phyloP scores from a whole-genome alignment of 2,329 filamentous ascomycete genomes.

The Alternaria angustiovoidea region DNA sequence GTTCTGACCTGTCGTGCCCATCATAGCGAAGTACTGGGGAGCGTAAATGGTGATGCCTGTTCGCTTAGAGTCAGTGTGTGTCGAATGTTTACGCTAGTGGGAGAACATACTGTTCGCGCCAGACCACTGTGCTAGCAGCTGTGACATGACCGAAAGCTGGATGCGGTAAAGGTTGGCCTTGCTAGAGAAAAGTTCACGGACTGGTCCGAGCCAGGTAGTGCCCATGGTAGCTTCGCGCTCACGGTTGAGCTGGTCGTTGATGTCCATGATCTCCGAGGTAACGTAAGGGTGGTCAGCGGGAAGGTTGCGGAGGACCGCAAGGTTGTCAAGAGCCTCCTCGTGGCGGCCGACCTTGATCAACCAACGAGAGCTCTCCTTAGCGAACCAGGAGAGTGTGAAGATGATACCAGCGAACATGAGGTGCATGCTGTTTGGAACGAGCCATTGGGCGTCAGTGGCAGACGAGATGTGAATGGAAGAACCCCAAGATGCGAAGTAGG shows the following conservation, averaged over 20 bases:
- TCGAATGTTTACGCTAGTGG: too few relatives aligned
- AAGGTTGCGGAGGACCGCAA: conserved; percentile 68
- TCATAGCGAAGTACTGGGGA: conserved; percentile 73
- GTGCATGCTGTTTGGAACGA: conserved; percentile 77
- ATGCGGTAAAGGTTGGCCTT: conserved; percentile 77
- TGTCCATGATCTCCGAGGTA: conserved; percentile 67
- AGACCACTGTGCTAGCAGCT: conserved; percentile 77
- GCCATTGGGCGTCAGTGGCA: conserved; percentile 57
- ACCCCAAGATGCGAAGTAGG: conserved; percentile 74
- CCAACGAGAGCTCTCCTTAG: conserved; percentile 74
- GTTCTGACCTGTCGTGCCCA: conserved; percentile 73
- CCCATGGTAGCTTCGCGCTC: conserved; percentile 77
- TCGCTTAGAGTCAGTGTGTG: neutral
- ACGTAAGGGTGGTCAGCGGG: conserved; percentile 68
- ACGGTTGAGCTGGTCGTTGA: conserved; percentile 71
- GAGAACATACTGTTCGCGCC: conserved; percentile 62
- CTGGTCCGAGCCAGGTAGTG: conserved; percentile 67
- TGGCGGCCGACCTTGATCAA: conserved; percentile 70
- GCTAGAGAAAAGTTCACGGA: conserved; percentile 74
- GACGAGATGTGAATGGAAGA: conserved; percentile 61
- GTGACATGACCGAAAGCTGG: conserved; percentile 72
- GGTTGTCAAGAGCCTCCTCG: conserved; percentile 65
- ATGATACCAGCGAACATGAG: conserved; percentile 80
- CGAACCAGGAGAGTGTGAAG: conserved; percentile 72
- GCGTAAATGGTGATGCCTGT: conserved; percentile 73